phyloP scores from a whole-genome alignment of 1,284 basidiomycete species.

The Ceratobasidium sp. region DNA sequence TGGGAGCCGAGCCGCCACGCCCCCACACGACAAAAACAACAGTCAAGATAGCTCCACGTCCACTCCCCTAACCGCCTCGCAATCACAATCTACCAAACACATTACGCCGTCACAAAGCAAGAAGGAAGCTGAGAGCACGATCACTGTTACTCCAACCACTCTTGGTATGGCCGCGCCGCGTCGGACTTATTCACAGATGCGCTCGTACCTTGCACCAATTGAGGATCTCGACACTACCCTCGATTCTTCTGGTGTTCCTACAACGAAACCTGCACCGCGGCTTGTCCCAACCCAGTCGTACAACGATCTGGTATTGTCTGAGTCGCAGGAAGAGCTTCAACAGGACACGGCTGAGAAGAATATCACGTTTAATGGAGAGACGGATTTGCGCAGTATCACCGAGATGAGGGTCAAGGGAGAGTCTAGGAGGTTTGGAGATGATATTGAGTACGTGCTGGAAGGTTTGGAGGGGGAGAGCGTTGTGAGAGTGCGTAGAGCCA shows the following conservation, averaged over 20 bases:
- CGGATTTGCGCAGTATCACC: constrained; percentile 80
- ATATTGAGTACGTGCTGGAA: constrained; percentile 82
- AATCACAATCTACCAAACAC: constrained; percentile 4
- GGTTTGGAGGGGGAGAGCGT: constrained; percentile 67
- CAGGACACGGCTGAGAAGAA: constrained; percentile 35
- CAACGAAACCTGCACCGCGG: constrained; percentile 1
- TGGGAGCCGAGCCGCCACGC: constrained; percentile 20
- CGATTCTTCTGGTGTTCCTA: background rate
- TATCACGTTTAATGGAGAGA: constrained; percentile 52
- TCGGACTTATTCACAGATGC: constrained; percentile 38
- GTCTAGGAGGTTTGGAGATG: constrained; percentile 77
- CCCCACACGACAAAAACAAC: constrained; percentile 9
- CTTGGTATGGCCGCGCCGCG: constrained; percentile 38
- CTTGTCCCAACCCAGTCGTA: constrained; percentile 27
- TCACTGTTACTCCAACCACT: constrained; percentile 9
- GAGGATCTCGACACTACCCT: constrained; percentile 10
- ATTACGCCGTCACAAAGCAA: constrained; percentile 22
- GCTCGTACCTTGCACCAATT: constrained; percentile 27
- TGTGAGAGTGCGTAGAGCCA: constrained; percentile 70
- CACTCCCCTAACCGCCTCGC: background rate
- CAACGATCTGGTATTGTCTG: constrained; percentile 21
- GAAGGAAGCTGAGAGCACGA: constrained; percentile 3
- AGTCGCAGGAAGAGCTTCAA: constrained; percentile 38
- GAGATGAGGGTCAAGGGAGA: constrained; percentile 83
- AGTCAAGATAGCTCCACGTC: constrained; percentile 11